A percentile compares a stretch with the other conserved stretches of the same genome.
These are phyloP conservation scores for Globisporangium nagaii DNA, from an alignment of 352 stramenopile species.

Conservation along the genomic window DNA sequence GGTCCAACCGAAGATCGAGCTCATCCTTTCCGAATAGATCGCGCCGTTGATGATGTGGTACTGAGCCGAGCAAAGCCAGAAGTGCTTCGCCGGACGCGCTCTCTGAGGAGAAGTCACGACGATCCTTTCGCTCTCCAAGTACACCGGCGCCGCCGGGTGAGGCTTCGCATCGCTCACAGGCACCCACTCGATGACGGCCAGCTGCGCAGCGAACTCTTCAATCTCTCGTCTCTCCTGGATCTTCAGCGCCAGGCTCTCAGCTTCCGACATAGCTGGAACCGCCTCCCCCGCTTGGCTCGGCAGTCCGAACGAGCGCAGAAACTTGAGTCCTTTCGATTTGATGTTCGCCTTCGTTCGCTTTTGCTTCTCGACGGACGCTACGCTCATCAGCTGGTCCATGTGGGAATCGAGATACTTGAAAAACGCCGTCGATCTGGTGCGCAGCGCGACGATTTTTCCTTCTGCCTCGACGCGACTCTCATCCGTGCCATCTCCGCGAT, in stretches of 20 bases:
- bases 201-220: constrained; percentile 52
- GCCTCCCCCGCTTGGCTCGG: constrained; percentile 12
- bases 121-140: constrained; percentile 22
- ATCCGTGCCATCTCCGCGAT: constrained; percentile 1
- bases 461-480: constrained; percentile 5
- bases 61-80: constrained; percentile 59
- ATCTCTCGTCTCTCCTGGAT: constrained; percentile 41
- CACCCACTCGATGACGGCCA: constrained; percentile 54
- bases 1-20: constrained; percentile 42
- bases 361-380: constrained; percentile 16
- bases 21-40: constrained; percentile 36
- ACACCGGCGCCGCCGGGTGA: constrained; percentile 33
- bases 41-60: constrained; percentile 51
- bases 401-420: constrained; percentile 66
- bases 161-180: constrained; percentile 38
- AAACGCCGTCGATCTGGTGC: constrained; percentile 35
- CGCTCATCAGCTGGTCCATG: constrained; percentile 42
- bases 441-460: constrained; percentile 21
- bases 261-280: neutral
- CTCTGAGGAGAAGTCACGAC: constrained; percentile 41
- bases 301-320: constrained; percentile 39
- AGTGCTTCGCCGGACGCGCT: constrained; percentile 32
- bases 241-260: constrained; percentile 27
- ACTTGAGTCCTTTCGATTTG: constrained; percentile 47
- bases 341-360: constrained; percentile 30